phyloP scores from a whole-genome alignment of 345 rosid genomes.

The Nephelium lappaceum region DNA sequence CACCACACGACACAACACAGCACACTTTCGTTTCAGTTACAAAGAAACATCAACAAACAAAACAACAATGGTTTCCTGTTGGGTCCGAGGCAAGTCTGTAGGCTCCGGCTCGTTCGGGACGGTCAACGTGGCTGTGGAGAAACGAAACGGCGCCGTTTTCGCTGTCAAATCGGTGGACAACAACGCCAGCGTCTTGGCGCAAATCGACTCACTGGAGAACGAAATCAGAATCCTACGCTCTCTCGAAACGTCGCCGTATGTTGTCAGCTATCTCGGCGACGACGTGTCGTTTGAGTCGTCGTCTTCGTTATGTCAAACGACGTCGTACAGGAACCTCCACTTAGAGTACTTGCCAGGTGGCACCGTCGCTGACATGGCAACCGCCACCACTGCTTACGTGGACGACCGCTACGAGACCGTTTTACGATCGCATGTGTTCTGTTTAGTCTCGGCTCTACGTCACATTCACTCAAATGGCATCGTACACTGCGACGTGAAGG shows the following conservation, averaged over 20 bases:
- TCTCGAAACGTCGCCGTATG: slow-evolving; percentile 39
- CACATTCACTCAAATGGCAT: slow-evolving; percentile 60
- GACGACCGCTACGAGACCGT: slow-evolving; percentile 44
- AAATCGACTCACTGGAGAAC: slow-evolving; percentile 50
- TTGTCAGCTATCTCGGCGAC: slow-evolving; percentile 57
- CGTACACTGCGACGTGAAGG: slow-evolving; percentile 82
- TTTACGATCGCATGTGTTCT: slow-evolving; percentile 48
- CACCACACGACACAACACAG: background rate
- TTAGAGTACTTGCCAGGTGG: slow-evolving; percentile 65
- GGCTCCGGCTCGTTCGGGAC: slow-evolving; percentile 71
- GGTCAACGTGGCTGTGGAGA: slow-evolving; percentile 44
- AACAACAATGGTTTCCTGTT: slow-evolving; percentile 39
- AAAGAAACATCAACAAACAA: slow-evolving; percentile 12
- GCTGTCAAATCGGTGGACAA: slow-evolving; percentile 64
- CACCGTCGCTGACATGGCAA: slow-evolving; percentile 50
- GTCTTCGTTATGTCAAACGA: slow-evolving; percentile 28
- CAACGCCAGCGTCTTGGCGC: slow-evolving; percentile 39
- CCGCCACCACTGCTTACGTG: slow-evolving; percentile 16
- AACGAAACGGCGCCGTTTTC: slow-evolving; percentile 45
- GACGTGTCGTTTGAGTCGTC: slow-evolving; percentile 43
- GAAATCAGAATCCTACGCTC: slow-evolving; percentile 60
- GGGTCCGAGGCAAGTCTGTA: slow-evolving; percentile 54
- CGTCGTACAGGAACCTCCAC: slow-evolving; percentile 63
- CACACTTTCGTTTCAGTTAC: slow-evolving; percentile 1
- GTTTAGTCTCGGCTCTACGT: slow-evolving; percentile 59